A percentile compares a stretch with the other conserved stretches of the same genome.
Evolutionary conservation across 768 basidiomycete genomes (phyloP).

Genomic region (Boletus reticuloceps): DNA sequence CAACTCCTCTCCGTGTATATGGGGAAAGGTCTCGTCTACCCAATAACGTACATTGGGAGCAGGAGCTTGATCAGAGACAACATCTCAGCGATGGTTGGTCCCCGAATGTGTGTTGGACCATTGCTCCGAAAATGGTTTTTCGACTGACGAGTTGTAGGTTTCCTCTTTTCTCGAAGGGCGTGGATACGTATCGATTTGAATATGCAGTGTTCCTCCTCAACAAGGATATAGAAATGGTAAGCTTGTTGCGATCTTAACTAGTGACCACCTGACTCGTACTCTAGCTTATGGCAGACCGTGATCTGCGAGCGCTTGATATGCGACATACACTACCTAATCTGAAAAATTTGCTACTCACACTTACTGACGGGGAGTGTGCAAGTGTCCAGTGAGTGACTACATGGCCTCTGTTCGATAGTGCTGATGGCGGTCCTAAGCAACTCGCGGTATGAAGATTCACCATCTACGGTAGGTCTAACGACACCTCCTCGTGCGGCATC

Average conservation of each 20-base stretch:
- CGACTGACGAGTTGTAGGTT: slow-evolving; percentile 56
- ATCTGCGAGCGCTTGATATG: slow-evolving; percentile 86
- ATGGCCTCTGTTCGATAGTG: slow-evolving; percentile 1
- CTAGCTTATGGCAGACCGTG: slow-evolving; percentile 89
- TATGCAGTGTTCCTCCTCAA: slow-evolving; percentile 97
- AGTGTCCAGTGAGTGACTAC: slow-evolving; percentile 41
- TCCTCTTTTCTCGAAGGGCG: slow-evolving; percentile 90
- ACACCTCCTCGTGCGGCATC: slow-evolving; percentile 23
- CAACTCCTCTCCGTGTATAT: slow-evolving; percentile 79
- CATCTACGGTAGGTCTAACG: slow-evolving; percentile 19
- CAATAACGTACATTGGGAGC: slow-evolving; percentile 87
- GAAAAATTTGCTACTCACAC: slow-evolving; percentile 86
- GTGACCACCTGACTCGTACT: slow-evolving; percentile 3
- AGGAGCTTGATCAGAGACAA: slow-evolving; percentile 88
- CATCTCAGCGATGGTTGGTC: slow-evolving; percentile 94
- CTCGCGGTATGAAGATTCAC: slow-evolving; percentile 19
- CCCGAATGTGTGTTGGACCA: slow-evolving; percentile 71
- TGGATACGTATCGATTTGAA: slow-evolving; percentile 95
- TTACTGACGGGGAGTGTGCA: slow-evolving; percentile 67
- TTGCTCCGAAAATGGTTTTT: neutral
- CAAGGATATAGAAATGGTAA: slow-evolving; percentile 94
- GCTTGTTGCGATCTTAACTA: neutral
- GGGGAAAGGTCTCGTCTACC: slow-evolving; percentile 77
- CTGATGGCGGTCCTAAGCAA: slow-evolving; percentile 18
- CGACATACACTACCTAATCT: slow-evolving; percentile 96